A percentile compares a stretch with the other conserved stretches of the same genome.
Conservation (phyloP, 306 rosid genomes). For the Malus asiatica region DNA sequence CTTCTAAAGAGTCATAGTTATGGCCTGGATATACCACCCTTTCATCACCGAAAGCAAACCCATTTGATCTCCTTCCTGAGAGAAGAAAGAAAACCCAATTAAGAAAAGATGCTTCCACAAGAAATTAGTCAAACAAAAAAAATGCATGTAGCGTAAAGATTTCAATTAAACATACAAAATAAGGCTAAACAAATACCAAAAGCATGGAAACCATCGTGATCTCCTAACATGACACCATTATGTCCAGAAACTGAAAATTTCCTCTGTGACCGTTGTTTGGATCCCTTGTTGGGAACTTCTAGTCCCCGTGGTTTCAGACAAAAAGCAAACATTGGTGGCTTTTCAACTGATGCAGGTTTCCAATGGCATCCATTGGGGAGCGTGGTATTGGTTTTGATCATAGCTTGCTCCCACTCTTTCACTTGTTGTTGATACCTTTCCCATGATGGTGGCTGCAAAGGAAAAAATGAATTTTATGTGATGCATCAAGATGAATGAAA, state of each 20-base stretch:
- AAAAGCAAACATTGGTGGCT: conserved; percentile 91
- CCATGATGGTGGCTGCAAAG: conserved; percentile 77
- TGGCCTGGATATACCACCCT: conserved; percentile 50
- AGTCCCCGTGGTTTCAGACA: conserved; percentile 93
- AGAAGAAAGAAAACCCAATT: conserved; percentile 20
- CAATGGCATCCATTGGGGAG: conserved; percentile 40
- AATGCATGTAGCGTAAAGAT: not conserved
- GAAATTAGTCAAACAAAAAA: conserved; percentile 13
- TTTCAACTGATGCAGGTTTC: conserved; percentile 52
- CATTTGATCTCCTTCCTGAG: conserved; percentile 77
- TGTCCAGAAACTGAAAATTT: conserved; percentile 62
- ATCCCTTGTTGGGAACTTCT: conserved; percentile 70
- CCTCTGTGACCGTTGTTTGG: conserved; percentile 79
- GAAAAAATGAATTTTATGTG: not conserved
- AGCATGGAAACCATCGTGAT: conserved; percentile 64
- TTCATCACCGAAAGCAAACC: conserved; percentile 55
- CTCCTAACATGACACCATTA: conserved; percentile 29
- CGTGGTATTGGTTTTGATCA: conserved; percentile 35
- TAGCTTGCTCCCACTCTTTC: conserved; percentile 72
- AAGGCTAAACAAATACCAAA: conserved; percentile 38
- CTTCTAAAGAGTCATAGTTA: conserved; percentile 64
- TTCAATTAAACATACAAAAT: not conserved
- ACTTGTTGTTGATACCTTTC: conserved; percentile 66
- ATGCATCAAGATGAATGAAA: not conserved
- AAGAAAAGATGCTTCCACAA: not conserved